Conservation (phyloP, 768 basidiomycete genomes). For the Pisolithus marmoratus region DNA sequence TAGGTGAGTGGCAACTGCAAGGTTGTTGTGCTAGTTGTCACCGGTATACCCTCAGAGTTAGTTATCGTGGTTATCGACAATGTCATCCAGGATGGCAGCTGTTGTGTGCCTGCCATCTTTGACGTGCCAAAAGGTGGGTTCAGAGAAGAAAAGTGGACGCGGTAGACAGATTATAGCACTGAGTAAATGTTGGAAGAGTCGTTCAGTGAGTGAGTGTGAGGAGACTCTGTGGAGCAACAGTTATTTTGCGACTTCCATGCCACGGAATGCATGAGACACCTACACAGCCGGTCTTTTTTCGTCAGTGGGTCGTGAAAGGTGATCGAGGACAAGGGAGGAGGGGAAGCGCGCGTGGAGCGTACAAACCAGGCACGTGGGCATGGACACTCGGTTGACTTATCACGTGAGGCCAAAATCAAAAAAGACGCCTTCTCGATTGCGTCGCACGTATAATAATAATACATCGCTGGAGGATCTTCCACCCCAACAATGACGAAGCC, state of each 20-base stretch:
- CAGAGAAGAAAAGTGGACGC: not conserved
- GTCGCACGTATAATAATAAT: no score
- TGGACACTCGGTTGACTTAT: constrained; percentile 27
- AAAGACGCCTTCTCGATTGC: not conserved
- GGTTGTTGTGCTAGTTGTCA: constrained; percentile 54
- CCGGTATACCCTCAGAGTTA: constrained; percentile 44
- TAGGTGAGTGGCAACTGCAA: constrained; percentile 72
- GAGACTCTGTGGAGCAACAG: constrained; percentile 10
- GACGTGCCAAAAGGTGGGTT: not conserved
- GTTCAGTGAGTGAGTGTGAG: constrained; percentile 18
- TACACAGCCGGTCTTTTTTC: constrained; percentile 12
- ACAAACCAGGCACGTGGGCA: constrained; percentile 5
- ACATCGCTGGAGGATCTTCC: not conserved
- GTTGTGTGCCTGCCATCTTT: constrained; percentile 45
- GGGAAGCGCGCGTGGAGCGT: constrained; percentile 7
- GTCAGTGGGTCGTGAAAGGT: constrained; percentile 14
- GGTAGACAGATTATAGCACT: constrained; percentile 6
- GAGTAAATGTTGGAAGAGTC: constrained; percentile 2
- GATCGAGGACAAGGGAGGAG: not conserved
- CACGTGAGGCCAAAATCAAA: constrained; percentile 17
- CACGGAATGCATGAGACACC: not conserved
- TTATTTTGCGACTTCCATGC: not conserved
- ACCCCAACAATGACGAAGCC: constrained; percentile 2
- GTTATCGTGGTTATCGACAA: constrained; percentile 47
- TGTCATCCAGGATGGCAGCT: constrained; percentile 70